Evolutionary conservation across 148 eudicot genomes (phyloP).

Genomic region (Chenopodium formosanum): DNA sequence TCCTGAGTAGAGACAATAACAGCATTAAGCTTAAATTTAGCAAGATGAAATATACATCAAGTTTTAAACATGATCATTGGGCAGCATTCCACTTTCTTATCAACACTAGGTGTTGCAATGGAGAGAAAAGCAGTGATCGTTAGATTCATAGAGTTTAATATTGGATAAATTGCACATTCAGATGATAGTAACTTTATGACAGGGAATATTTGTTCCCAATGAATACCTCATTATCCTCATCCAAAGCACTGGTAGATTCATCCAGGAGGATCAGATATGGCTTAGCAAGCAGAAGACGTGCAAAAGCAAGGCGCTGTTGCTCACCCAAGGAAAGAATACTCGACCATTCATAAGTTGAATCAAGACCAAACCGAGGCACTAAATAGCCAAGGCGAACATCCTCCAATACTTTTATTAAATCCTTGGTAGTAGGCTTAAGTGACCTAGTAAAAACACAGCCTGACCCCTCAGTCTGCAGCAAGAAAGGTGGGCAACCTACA

Average conservation of each 20-base stretch:
- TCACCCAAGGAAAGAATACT: slow-evolving; percentile 94
- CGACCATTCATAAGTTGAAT: slow-evolving; percentile 79
- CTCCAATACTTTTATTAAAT: slow-evolving; percentile 63
- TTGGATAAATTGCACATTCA: not conserved
- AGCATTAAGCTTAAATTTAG: not conserved
- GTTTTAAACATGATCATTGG: not conserved
- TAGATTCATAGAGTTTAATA: not conserved
- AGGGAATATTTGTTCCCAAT: not conserved
- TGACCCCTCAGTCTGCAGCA: slow-evolving; percentile 34
- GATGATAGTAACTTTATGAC: not conserved
- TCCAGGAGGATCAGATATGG: slow-evolving; percentile 80
- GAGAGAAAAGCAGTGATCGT: not conserved
- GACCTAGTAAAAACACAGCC: slow-evolving; percentile 29
- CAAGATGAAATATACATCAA: not conserved
- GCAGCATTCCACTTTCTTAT: not conserved
- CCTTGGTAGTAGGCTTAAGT: slow-evolving; percentile 65
- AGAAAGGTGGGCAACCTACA: slow-evolving; percentile 59
- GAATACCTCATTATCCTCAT: slow-evolving; percentile 91
- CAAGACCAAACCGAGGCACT: slow-evolving; percentile 68
- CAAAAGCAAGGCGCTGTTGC: slow-evolving; percentile 98
- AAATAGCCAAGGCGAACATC: slow-evolving; percentile 86
- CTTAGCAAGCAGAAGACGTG: slow-evolving; percentile 80
- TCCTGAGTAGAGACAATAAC: slow-evolving; percentile 51
- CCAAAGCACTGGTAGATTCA: slow-evolving; percentile 98
- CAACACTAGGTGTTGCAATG: not conserved